These are phyloP conservation scores for Alloteropsis semialata DNA, from an alignment of 176 grass and related monocot species.

Conservation along the genomic window DNA sequence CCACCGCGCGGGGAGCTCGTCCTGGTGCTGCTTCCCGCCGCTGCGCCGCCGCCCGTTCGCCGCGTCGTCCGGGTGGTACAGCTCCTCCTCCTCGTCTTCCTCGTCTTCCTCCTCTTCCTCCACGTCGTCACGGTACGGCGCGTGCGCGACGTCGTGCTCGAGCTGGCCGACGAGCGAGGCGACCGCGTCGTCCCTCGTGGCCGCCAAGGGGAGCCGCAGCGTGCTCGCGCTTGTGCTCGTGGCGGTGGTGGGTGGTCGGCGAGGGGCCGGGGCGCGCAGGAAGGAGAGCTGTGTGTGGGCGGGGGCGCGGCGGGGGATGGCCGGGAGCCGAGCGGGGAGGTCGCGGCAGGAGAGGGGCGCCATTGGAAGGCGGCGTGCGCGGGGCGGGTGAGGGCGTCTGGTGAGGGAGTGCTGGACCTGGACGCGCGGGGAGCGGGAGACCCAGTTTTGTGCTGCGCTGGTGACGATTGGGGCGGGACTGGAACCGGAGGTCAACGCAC, in stretches of 20 bases:
- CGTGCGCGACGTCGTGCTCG: slow-evolving; percentile 1
- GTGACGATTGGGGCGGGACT: background rate
- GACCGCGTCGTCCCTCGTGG: slow-evolving; percentile 32
- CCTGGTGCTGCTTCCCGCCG: background rate
- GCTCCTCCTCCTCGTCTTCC: background rate
- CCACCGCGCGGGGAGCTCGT: slow-evolving; percentile 48
- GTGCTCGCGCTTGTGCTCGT: background rate
- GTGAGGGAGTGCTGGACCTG: background rate
- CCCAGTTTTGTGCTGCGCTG: background rate
- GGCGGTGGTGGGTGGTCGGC: background rate
- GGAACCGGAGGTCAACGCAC: background rate
- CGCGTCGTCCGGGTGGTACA: background rate
- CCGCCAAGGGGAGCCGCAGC: slow-evolving; percentile 20
- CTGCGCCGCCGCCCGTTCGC: background rate
- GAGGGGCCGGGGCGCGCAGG: background rate
- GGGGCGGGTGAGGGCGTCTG: background rate
- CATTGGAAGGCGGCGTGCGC: slow-evolving; percentile 2
- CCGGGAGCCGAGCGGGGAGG: slow-evolving; percentile 20
- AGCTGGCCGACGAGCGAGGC: slow-evolving; percentile 55
- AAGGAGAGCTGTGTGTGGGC: slow-evolving; percentile 18
- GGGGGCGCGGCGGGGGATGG: background rate
- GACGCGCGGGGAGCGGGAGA: background rate
- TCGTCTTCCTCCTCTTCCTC: background rate
- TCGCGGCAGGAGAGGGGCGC: slow-evolving; percentile 19
- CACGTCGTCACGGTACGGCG: background rate